These are phyloP conservation scores for Phlebiopsis flavidoalba DNA, from an alignment of 768 basidiomycete genomes.

Conservation along the genomic window DNA sequence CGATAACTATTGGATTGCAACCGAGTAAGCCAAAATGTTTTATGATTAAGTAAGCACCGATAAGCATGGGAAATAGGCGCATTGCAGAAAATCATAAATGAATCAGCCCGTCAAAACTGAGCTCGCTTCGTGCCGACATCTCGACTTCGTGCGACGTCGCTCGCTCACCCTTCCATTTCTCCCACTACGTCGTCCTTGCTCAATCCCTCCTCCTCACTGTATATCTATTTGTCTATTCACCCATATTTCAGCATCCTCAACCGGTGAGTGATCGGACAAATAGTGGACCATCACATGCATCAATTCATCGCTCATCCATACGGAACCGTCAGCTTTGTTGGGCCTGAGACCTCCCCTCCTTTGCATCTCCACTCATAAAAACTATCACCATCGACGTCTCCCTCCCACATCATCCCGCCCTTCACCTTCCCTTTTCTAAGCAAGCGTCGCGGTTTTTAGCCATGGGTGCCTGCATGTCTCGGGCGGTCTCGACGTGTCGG, in stretches of 20 bases:
- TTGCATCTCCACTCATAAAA: constrained; percentile 4
- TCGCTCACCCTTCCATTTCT: background rate
- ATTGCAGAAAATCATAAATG: background rate
- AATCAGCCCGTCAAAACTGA: background rate
- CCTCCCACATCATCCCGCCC: background rate
- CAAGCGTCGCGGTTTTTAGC: background rate
- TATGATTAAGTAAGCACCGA: background rate
- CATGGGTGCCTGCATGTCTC: constrained; percentile 82
- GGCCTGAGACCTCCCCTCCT: background rate
- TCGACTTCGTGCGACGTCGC: background rate
- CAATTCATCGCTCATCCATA: background rate
- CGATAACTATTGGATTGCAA: background rate
- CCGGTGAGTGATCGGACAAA: constrained; percentile 1
- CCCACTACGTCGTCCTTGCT: background rate
- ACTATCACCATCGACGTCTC: constrained; percentile 1
- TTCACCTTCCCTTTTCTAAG: background rate
- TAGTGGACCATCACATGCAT: background rate
- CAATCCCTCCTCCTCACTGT: constrained; percentile 1
- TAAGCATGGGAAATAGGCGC: background rate
- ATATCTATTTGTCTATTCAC: background rate
- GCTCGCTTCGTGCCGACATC: background rate
- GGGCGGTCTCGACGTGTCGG: constrained; percentile 51
- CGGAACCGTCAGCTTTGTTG: background rate
- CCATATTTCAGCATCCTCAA: background rate
- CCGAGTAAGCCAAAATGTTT: background rate